Percentiles rank a stretch among this genome's conserved stretches.
phyloP scores from a whole-genome alignment of 345 rosid species.

The Salix koriyanagi region DNA sequence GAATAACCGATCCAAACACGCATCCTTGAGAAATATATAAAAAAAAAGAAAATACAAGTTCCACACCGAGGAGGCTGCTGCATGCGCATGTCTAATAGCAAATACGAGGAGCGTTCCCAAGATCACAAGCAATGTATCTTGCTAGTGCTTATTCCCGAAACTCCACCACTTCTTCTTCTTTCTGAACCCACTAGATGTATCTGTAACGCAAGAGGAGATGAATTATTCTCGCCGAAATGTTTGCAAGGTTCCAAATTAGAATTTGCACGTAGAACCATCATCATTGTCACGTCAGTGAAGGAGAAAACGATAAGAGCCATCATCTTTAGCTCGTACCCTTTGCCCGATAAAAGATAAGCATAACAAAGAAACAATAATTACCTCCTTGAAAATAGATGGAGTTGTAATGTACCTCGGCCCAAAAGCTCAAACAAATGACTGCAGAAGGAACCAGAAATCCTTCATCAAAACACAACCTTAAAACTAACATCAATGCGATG shows the following conservation, averaged over 20 bases:
- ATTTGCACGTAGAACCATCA: neutral
- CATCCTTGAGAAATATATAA: neutral
- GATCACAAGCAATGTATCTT: neutral
- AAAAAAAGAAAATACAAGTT: neutral
- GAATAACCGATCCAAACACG: neutral
- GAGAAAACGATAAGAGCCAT: neutral
- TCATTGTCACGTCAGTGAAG: neutral
- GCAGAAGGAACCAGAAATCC: slow-evolving; percentile 26
- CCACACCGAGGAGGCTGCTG: neutral
- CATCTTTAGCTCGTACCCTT: neutral
- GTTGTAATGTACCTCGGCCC: slow-evolving; percentile 99
- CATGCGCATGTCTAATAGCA: neutral
- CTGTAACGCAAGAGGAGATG: slow-evolving; percentile 25
- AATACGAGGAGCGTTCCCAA: neutral
- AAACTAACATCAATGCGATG: neutral
- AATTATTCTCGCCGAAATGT: neutral
- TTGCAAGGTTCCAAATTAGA: neutral
- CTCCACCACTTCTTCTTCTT: slow-evolving; percentile 82
- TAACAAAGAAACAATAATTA: slow-evolving; percentile 11
- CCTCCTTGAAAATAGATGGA: slow-evolving; percentile 74
- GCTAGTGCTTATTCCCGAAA: slow-evolving; percentile 47
- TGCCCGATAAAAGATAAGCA: neutral
- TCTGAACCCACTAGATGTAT: slow-evolving; percentile 36
- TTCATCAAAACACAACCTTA: slow-evolving; percentile 3
- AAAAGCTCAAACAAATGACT: slow-evolving; percentile 80